Evolutionary conservation across 371 early-diverging fungal genomes (phyloP).

Genomic region (Saksenaea oblongispora): DNA sequence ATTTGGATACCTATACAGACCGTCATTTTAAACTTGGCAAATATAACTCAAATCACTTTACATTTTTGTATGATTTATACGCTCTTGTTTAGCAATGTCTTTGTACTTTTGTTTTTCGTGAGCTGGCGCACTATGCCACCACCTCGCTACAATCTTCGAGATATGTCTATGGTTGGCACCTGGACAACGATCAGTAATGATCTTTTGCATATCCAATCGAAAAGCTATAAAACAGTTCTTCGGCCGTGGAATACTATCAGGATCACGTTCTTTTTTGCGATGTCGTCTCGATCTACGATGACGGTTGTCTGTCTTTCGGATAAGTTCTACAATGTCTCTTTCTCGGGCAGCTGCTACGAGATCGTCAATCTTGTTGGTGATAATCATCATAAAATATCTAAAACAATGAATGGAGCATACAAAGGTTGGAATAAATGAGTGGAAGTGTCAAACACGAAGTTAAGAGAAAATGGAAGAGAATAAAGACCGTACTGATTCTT

Average conservation of each 20-base stretch:
- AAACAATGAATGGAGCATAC: not conserved
- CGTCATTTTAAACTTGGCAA: not conserved
- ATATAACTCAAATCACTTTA: not conserved
- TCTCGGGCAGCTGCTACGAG: not conserved
- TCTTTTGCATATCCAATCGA: not conserved
- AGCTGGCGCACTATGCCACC: not conserved
- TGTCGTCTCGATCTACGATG: not conserved
- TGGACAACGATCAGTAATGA: not conserved
- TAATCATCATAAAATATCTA: not conserved
- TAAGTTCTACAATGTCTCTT: not conserved
- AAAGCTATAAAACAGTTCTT: constrained; percentile 4
- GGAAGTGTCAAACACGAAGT: too few relatives aligned
- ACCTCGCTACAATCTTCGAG: not conserved
- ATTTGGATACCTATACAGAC: constrained; percentile 12
- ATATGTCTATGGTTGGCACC: constrained; percentile 1
- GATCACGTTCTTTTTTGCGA: not conserved
- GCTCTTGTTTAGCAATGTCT: not conserved
- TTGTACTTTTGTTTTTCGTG: constrained; percentile 10
- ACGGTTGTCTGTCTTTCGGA: not conserved
- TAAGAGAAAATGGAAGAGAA: not conserved
- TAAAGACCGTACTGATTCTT: not conserved
- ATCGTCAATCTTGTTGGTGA: not conserved
- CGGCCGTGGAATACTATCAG: not conserved
- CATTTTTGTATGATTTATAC: not conserved
- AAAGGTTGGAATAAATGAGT: too few relatives aligned